Percentiles rank a stretch among this genome's conserved stretches.
These are phyloP conservation scores for Pichia eremophila DNA, from an alignment of 805 yeast genomes.

Conservation along the genomic window DNA sequence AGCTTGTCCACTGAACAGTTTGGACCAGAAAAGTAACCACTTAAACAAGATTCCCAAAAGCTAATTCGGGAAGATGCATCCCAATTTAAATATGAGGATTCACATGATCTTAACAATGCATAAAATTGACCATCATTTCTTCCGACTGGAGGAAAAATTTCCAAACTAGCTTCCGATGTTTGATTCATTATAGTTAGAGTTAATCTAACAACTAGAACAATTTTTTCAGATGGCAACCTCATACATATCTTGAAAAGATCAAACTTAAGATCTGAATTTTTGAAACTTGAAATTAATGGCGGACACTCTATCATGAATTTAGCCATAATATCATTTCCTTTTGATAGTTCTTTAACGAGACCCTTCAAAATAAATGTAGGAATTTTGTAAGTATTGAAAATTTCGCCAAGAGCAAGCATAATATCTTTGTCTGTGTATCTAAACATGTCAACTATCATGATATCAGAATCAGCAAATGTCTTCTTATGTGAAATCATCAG, in stretches of 20 bases:
- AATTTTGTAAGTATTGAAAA: constrained; percentile 2
- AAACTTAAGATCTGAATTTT: neutral
- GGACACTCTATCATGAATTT: neutral
- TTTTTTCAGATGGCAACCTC: neutral
- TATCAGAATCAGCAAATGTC: neutral
- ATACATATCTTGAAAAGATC: neutral
- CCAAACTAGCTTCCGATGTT: neutral
- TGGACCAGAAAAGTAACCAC: neutral
- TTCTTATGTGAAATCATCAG: neutral
- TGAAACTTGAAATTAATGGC: neutral
- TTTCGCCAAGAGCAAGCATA: neutral
- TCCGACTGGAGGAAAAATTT: neutral
- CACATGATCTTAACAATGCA: neutral
- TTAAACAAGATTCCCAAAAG: neutral
- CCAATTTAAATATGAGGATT: neutral
- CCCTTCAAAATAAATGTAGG: neutral
- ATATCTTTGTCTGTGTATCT: constrained; percentile 1
- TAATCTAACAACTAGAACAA: neutral
- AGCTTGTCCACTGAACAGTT: neutral
- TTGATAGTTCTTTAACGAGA: constrained; percentile 1
- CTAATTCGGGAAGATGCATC: neutral
- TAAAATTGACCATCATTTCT: neutral
- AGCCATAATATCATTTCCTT: neutral
- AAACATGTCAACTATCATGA: constrained; percentile 6
- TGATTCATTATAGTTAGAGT: neutral